These are phyloP conservation scores for Tubosaeta sp. DNA, from an alignment of 768 basidiomycete species.

Conservation along the genomic window DNA sequence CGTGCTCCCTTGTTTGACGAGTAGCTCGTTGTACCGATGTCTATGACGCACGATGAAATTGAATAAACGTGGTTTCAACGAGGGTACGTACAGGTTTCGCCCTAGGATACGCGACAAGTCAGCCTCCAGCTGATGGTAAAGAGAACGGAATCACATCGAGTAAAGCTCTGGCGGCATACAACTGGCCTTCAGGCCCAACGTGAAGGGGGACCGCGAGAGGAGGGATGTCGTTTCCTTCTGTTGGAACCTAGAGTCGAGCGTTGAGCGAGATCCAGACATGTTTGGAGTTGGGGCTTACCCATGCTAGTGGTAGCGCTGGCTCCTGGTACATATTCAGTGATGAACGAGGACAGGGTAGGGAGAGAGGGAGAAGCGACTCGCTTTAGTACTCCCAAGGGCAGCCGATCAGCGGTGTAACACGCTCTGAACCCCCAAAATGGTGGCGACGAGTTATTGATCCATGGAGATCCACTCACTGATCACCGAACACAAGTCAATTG, in stretches of 20 bases:
- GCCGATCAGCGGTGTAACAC: neutral
- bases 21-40: constrained; percentile 13
- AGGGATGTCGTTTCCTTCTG: constrained; percentile 18
- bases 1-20: constrained; percentile 11
- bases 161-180: constrained; percentile 18
- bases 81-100: constrained; percentile 15
- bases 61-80: neutral
- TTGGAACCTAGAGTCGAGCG: constrained; percentile 5
- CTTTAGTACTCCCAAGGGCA: neutral
- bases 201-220: constrained; percentile 14
- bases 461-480: no score
- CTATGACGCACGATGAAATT: constrained; percentile 1
- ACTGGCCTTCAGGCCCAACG: constrained; percentile 2
- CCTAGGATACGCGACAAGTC: constrained; percentile 5
- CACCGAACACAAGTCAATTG: no score
- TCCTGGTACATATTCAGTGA: constrained; percentile 4
- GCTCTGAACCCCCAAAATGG: neutral
- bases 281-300: constrained; percentile 8
- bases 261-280: neutral
- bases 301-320: constrained; percentile 8
- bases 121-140: neutral
- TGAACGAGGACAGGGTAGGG: neutral
- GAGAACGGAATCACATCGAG: constrained; percentile 7
- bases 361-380: neutral
- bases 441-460: no score